A percentile compares a stretch with the other conserved stretches of the same genome.
Conservation (phyloP, 345 rosid species). For the Eucalyptus dawsonii region DNA sequence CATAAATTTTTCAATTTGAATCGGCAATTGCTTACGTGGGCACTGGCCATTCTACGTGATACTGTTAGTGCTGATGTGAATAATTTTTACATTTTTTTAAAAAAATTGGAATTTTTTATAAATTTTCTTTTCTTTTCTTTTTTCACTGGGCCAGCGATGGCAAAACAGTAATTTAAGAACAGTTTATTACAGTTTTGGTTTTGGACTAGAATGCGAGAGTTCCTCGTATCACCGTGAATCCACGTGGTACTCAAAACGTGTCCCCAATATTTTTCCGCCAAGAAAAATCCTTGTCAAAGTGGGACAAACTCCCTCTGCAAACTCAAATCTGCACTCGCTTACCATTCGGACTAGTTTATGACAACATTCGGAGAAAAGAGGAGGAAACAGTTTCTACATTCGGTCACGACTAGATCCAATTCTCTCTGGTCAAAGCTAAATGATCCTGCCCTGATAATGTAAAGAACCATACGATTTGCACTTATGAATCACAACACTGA, state of each 20-base stretch:
- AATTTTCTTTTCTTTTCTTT: too few species aligned
- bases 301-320: background rate
- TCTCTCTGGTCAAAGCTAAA: background rate
- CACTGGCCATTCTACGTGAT: fast-evolving
- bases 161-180: too few species aligned
- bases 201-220: background rate
- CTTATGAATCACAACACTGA: background rate
- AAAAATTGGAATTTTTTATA: too few species aligned
- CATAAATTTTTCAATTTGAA: too few species aligned
- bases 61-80: fast-evolving
- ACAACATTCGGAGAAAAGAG: background rate
- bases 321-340: background rate
- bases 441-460: background rate
- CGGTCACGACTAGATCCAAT: background rate
- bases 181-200: too few species aligned
- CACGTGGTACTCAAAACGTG: background rate
- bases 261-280: background rate
- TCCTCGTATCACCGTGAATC: background rate
- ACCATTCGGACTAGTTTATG: background rate
- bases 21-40: too few species aligned
- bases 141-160: too few species aligned
- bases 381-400: background rate
- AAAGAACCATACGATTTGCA: background rate
- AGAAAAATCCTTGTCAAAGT: background rate
- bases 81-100: too few species aligned